A percentile compares a stretch with the other conserved stretches of the same genome.
These are phyloP conservation scores for Boletus huronensis DNA, from an alignment of 768 basidiomycete species.

Conservation along the genomic window DNA sequence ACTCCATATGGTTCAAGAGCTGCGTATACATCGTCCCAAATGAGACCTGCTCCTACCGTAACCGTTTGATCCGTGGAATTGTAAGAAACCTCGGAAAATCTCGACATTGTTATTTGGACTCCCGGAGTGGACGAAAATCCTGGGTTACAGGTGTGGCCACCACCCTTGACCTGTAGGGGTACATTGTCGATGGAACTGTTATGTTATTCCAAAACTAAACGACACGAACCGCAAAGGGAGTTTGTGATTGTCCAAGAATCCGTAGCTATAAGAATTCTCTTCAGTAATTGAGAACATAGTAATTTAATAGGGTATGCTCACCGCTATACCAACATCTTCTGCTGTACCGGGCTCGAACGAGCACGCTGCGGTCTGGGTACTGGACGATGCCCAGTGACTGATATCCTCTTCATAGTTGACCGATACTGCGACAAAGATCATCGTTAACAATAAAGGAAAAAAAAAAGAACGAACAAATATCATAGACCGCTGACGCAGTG, in stretches of 20 bases:
- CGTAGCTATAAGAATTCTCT: not conserved
- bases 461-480: conserved; percentile 34
- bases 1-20: conserved; percentile 44
- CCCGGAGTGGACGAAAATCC: conserved; percentile 57
- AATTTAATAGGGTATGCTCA: conserved; percentile 16
- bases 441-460: not conserved
- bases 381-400: conserved; percentile 50
- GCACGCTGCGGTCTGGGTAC: conserved; percentile 43
- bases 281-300: not conserved
- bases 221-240: conserved; percentile 23
- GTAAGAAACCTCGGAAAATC: conserved; percentile 42
- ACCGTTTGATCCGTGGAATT: conserved; percentile 37
- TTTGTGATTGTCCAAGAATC: conserved; percentile 41
- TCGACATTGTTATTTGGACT: conserved; percentile 53
- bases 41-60: conserved; percentile 37
- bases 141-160: conserved; percentile 54
- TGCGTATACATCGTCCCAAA: conserved; percentile 65
- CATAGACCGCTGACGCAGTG: conserved; percentile 44
- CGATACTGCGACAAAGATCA: not conserved
- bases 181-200: not conserved
- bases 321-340: conserved; percentile 48
- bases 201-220: not conserved
- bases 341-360: conserved; percentile 55
- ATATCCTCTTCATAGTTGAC: conserved; percentile 40
- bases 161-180: conserved; percentile 52